Evolutionary conservation across 805 yeast species (phyloP).

Genomic region (Candida ipomoeae): DNA sequence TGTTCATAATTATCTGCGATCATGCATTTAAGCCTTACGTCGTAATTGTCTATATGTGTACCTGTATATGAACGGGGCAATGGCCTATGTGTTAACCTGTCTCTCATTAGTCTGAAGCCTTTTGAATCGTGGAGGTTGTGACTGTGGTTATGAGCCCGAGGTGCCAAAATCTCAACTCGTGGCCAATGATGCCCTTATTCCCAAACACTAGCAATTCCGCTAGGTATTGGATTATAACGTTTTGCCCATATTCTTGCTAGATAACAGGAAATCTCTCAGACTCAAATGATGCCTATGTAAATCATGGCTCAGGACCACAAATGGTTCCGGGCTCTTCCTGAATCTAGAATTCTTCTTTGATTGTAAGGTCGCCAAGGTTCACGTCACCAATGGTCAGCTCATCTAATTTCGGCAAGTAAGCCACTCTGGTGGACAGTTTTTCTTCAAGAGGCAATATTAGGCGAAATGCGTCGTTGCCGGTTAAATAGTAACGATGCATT

Average conservation of each 20-base stretch:
- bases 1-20: too few species aligned
- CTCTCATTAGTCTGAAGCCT: not conserved
- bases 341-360: not conserved
- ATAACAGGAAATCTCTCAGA: too few species aligned
- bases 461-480: conserved; percentile 90
- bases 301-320: too few species aligned
- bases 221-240: too few species aligned
- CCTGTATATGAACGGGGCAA: too few species aligned
- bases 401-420: conserved; percentile 38
- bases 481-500: conserved; percentile 80
- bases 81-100: not conserved
- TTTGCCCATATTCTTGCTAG: too few species aligned
- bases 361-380: not conserved
- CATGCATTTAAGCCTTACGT: too few species aligned
- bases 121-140: not conserved
- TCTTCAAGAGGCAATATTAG: conserved; percentile 76
- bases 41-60: too few species aligned
- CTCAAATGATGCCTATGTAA: too few species aligned
- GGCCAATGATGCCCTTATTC: not conserved
- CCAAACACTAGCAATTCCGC: not conserved
- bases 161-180: not conserved
- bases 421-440: conserved; percentile 44
- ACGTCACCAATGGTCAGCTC: not conserved
- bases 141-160: not conserved
- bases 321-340: too few species aligned